Base-by-base conservation (phyloP, 352 stramenopile species). In the Globisporangium mamillatum region DNA sequence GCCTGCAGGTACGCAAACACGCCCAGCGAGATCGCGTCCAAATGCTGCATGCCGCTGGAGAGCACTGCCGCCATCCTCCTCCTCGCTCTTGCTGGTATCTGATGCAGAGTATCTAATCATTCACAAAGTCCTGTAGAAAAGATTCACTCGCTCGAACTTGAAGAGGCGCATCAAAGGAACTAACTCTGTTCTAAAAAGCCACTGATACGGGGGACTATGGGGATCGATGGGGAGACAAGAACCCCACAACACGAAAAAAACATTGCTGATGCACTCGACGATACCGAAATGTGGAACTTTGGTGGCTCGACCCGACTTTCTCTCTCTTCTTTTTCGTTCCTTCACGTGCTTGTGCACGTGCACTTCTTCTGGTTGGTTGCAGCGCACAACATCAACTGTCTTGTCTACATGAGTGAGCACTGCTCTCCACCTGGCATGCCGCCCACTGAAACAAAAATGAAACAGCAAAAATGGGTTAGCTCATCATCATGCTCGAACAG, bases 1-100 rank as follows among this genome's bases (percentile, higher is more conserved):
- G 73, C 68, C 64, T 84, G 76, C 27, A 94, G 65, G 46, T 89
- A 91, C 24, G 82, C 84, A 59, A 90, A 92, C 62, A 93, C 83
- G 16, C 82, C 80, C 20, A 91, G 75, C 16, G 84, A 94, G 61
- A 94, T 82, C 7, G 69, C 60, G 57, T 90, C 80, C 18, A 88
- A 59, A n/a, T 61, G 56, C 48, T 73, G 59, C 63, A 68, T 72
- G 24, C 52, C 44, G 1, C 10, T 22, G 22, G 66, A 70, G 36
- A 70, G 59, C 50, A 36, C 32, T 36, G 44, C 27, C 25, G 48
- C 52, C 57, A 60, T 46, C 18, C 24, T 59, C 0, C 16, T 8
- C 10, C 18, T 32, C 16, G 10, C 4, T 38, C 27, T 29, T 6
- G 50, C 29, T 52, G n/a, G 10, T 16, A 22, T n/a, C 41, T 22